Base-by-base conservation (phyloP, 2,329 filamentous ascomycete species). In the Diaporthe vaccinii region DNA sequence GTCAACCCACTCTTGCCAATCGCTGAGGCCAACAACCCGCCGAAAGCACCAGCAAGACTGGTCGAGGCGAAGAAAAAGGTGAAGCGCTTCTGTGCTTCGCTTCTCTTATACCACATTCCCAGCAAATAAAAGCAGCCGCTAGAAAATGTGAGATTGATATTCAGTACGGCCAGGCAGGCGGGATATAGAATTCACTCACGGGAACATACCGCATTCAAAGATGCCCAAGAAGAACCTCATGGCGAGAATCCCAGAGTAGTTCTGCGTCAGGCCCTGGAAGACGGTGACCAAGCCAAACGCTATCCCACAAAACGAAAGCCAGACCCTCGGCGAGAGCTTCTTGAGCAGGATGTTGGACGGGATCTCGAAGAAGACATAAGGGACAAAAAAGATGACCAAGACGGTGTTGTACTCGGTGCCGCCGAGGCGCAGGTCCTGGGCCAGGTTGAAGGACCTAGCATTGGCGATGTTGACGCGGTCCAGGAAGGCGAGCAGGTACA, bases 11-110 rank as follows among this genome's bases (percentile, higher is more conserved):
- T 96, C 80, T 97, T 94, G n/a, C 94, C 94, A 77, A 98, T 97
- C 0, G 93, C 96, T 1, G 92, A 93, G 0, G 96, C 96, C 6
- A 98, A 88, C 1, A 98, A 89, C 2, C 95, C 95, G 58, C 95
- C 95, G 80, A 98, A 98, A 0, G 95, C 94, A 44, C 94, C 94
- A 1, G 94, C 94, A 4, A 96, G 86, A 0, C 93, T 94, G 0
- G 94, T 96, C 39, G 90, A 94, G 80, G 91, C 92, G 87, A 98
- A 98, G 88, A 98, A 98, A 87, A 98, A 96, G 22, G 93, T 94
- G 85, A 96, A 98, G 41, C 97, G 92, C 80, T 95, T 95, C 84
- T 98, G 96, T 2, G 96, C 95, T 84, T 98, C 97, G 59, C 88
- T 88, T 76, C 96, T 91, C 76, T 93, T 92, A 80, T 98, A 99